Conservation (phyloP, 2,329 filamentous ascomycete genomes). For the Claviceps arundinis region DNA sequence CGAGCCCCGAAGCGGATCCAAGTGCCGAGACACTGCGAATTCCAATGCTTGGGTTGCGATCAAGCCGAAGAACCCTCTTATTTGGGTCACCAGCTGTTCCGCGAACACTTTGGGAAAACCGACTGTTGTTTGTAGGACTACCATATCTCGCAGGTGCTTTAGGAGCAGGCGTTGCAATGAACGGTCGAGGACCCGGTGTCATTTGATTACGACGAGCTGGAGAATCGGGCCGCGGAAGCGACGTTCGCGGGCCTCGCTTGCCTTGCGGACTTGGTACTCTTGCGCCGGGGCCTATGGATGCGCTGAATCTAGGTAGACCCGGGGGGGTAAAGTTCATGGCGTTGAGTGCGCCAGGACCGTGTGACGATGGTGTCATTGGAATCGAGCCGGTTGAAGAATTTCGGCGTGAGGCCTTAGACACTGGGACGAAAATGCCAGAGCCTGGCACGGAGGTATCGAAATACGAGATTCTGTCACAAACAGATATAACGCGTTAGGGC, state of each 20-base stretch:
- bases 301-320: constrained; percentile 66
- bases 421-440: constrained; percentile 85
- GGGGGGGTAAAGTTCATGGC: constrained; percentile 50
- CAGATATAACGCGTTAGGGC: neutral
- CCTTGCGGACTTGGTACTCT: constrained; percentile 58
- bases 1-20: constrained; percentile 36
- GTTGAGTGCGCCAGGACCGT: constrained; percentile 41
- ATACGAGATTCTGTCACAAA: constrained; percentile 47
- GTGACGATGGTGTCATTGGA: constrained; percentile 57
- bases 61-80: constrained; percentile 36
- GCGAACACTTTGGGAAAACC: constrained; percentile 51
- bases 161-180: constrained; percentile 31
- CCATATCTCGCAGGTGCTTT: constrained; percentile 21
- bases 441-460: constrained; percentile 68
- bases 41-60: constrained; percentile 37
- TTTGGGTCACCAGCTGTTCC: constrained; percentile 47
- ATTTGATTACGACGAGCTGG: constrained; percentile 59
- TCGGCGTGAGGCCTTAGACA: constrained; percentile 64
- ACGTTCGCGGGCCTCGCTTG: constrained; percentile 54
- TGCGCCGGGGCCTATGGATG: constrained; percentile 62
- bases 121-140: constrained; percentile 31
- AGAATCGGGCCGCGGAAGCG: constrained; percentile 78
- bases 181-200: constrained; percentile 44
- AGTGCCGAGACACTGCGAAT: constrained; percentile 48
- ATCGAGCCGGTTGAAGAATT: constrained; percentile 40